phyloP scores from a whole-genome alignment of 2,329 filamentous ascomycete species.

The Ceratocystis cacaofunesta region DNA sequence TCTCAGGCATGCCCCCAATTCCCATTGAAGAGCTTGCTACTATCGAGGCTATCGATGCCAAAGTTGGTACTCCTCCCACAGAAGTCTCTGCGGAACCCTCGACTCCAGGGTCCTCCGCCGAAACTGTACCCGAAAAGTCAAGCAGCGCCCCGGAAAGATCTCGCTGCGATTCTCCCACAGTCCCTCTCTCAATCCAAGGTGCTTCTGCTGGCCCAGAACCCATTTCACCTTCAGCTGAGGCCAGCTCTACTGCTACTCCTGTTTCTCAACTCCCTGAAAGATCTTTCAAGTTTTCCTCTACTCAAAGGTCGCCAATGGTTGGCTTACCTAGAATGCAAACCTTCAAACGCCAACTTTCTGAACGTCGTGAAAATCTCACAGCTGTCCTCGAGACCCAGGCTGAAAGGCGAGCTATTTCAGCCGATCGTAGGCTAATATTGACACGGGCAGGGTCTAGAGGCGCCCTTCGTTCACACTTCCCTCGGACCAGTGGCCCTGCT shows the following conservation, averaged over 20 bases:
- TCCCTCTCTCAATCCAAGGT: not conserved
- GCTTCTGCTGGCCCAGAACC: not conserved
- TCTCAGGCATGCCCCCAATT: not conserved
- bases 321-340: constrained; percentile 63
- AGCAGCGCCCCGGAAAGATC: not conserved
- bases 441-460: constrained; percentile 24
- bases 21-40: not conserved
- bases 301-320: constrained; percentile 5
- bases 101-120: not conserved
- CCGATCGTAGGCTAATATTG: constrained; percentile 34
- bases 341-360: constrained; percentile 70
- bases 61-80: not conserved
- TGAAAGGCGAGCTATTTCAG: constrained; percentile 58
- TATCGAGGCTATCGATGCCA: not conserved
- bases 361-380: constrained; percentile 57
- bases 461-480: constrained; percentile 19
- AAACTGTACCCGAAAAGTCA: not conserved
- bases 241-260: not conserved
- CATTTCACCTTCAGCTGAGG: not conserved
- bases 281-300: constrained; percentile 6
- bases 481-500: constrained; percentile 36
- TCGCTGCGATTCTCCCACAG: not conserved
- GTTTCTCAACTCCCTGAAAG: not conserved
- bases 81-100: not conserved
- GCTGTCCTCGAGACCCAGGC: constrained; percentile 46